Percentiles rank a stretch among this genome's conserved stretches.
Conservation (phyloP, 208 protist species). For the Herpetomonas samuelpessoai region DNA sequence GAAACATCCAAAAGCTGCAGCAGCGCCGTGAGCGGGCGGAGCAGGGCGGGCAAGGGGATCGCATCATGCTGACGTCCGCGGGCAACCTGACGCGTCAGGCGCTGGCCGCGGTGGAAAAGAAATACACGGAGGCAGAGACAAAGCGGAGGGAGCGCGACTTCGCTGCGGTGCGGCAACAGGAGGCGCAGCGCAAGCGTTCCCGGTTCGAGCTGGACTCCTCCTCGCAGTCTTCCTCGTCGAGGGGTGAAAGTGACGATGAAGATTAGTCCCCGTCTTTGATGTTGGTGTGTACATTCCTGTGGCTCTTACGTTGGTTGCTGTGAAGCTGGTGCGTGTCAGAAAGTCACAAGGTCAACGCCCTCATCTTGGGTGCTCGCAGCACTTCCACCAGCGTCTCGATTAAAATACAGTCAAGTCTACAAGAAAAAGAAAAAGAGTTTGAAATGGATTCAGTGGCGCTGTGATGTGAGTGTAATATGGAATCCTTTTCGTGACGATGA, state of each 20-base stretch:
- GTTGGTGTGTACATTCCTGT: too few relatives aligned
- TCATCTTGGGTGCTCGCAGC: too few relatives aligned
- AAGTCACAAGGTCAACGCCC: too few relatives aligned
- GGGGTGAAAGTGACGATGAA: too few relatives aligned
- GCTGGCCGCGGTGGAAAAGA: slow-evolving; percentile 11
- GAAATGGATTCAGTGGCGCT: too few relatives aligned
- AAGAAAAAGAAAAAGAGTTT: too few relatives aligned
- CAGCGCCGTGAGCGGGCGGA: slow-evolving; percentile 18
- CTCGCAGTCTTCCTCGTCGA: slow-evolving; percentile 21
- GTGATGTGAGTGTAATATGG: too few relatives aligned
- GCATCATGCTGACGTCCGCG: slow-evolving; percentile 4
- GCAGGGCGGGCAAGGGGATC: background rate
- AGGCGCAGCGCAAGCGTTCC: slow-evolving; percentile 17
- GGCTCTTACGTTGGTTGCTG: too few relatives aligned
- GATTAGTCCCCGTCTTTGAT: too few relatives aligned
- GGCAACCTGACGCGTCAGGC: slow-evolving; percentile 1
- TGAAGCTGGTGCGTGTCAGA: too few relatives aligned
- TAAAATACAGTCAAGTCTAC: too few relatives aligned
- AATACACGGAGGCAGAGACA: slow-evolving; percentile 30
- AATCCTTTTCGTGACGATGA: background rate
- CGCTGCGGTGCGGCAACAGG: slow-evolving; percentile 17
- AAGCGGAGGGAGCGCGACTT: slow-evolving; percentile 24
- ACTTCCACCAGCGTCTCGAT: too few relatives aligned
- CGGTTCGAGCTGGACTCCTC: slow-evolving; percentile 36
- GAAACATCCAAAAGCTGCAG: slow-evolving; percentile 36